A percentile compares a stretch with the other conserved stretches of the same genome.
Conservation (phyloP, 345 rosid genomes). For the Eucalyptus decipiens region DNA sequence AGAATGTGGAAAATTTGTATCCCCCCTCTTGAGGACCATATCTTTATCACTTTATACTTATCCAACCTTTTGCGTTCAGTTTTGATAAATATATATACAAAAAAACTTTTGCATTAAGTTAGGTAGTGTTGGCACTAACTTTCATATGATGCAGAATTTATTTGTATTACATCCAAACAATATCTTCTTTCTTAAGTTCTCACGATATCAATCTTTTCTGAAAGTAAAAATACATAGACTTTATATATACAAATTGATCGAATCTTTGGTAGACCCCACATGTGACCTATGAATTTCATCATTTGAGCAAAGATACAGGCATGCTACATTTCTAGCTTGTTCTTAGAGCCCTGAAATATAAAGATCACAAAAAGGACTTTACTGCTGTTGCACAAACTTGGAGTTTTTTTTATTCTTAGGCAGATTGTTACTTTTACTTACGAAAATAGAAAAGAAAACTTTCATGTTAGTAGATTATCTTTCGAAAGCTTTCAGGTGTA, state of each 20-base stretch:
- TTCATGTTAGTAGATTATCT: not conserved
- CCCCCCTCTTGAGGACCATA: not conserved
- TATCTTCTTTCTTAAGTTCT: not conserved
- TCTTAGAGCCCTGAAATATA: not conserved
- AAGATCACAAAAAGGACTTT: not conserved
- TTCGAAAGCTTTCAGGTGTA: not conserved
- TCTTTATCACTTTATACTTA: not conserved
- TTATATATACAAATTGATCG: not conserved
- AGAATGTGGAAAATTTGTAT: not conserved
- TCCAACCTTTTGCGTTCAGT: not conserved
- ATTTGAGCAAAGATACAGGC: not conserved
- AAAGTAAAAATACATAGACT: not conserved
- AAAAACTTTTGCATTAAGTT: not conserved
- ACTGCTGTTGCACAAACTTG: not conserved
- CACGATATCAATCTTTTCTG: not conserved
- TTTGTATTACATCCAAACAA: not conserved
- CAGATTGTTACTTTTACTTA: not conserved
- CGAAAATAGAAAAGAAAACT: not conserved
- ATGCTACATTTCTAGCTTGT: not conserved
- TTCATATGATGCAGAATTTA: not conserved
- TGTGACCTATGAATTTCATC: not conserved
- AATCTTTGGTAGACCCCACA: not conserved
- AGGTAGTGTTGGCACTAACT: not conserved
- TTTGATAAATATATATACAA: not conserved
- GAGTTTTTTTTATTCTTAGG: not conserved